These are phyloP conservation scores for Penicillium cinerascens DNA, from an alignment of 495 filamentous ascomycete species.

Conservation along the genomic window DNA sequence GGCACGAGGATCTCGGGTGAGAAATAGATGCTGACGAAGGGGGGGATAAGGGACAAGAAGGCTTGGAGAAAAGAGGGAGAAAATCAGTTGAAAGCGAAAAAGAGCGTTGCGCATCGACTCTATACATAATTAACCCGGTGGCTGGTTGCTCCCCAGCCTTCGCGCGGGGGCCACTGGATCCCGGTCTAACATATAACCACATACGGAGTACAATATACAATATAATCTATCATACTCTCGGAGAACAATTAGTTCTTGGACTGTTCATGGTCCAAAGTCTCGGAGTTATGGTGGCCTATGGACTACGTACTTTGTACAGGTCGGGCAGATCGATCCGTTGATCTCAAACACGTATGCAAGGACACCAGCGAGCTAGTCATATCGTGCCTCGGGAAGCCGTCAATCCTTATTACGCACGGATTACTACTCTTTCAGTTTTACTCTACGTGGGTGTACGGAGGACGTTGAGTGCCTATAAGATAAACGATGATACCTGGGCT, in stretches of 20 bases:
- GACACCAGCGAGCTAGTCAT: not conserved
- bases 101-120: constrained; percentile 2
- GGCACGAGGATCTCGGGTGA: not conserved
- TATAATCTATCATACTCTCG: not conserved
- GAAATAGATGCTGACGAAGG: not conserved
- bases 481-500: not conserved
- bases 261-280: too few species aligned
- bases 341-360: not conserved
- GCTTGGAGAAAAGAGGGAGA: constrained; percentile 1
- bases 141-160: constrained; percentile 32
- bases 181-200: not conserved
- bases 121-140: constrained; percentile 27
- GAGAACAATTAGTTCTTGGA: not conserved
- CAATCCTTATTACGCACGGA: not conserved
- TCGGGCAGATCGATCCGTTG: not conserved
- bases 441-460: too few species aligned
- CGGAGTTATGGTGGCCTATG: too few species aligned
- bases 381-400: not conserved
- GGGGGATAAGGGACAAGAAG: not conserved
- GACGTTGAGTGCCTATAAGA: not conserved
- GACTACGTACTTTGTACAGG: too few species aligned
- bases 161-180: constrained; percentile 15
- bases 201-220: not conserved
- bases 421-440: too few species aligned
- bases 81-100: constrained; percentile 10